Base-by-base conservation (phyloP, 495 filamentous ascomycete species). In the Bryoglossum gracile region DNA sequence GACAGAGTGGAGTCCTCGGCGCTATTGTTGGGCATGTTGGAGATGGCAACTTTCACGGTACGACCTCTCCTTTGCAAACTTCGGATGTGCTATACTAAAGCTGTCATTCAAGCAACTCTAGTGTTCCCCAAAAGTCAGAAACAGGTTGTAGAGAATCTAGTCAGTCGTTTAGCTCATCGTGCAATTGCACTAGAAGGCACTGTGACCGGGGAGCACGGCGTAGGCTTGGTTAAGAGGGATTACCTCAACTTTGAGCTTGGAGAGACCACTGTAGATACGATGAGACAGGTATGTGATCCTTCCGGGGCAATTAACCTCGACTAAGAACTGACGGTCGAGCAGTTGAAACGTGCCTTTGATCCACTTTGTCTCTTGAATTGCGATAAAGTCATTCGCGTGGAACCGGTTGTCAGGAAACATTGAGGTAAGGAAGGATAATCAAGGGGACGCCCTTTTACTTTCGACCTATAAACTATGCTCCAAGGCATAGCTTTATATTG, bases 131-230 rank as follows among this genome's bases (percentile, higher is more conserved):
- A 83, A 3, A 63, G 68, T 19, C 78, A 88, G 63, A 69, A 78
- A 37, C 65, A 64, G 48, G 68, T 71, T 25, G 82, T 78, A 3
- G 81, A 85, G 60, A 73, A 68, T 16, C 64, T 87, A 6, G 83
- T 89, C 21, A 81, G 86, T 56, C 69, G 81, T 25, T 89, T 89
- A 85, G 83, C 87, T 28, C 86, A 87, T 70, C 69, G 84, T 26
- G 85, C 85, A 8, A 75, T 89, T 23, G 81, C 84, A 66, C 75
- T 88, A 66, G 85, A 89, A 58, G 85, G 85, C 8, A 89, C 85
- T 1, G 82, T 86, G 2, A 88, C 85, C 8, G 85, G 85, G 10
- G 85, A 89, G 65, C 85, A 89, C 56, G 85, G 85, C 37, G 76
- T 89, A 28, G 85, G 85, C n/a, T 65, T 89, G 21, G 78, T 87